Evolutionary conservation across 306 rosid species (phyloP).

Genomic region (Chamaecrista fasciculata): DNA sequence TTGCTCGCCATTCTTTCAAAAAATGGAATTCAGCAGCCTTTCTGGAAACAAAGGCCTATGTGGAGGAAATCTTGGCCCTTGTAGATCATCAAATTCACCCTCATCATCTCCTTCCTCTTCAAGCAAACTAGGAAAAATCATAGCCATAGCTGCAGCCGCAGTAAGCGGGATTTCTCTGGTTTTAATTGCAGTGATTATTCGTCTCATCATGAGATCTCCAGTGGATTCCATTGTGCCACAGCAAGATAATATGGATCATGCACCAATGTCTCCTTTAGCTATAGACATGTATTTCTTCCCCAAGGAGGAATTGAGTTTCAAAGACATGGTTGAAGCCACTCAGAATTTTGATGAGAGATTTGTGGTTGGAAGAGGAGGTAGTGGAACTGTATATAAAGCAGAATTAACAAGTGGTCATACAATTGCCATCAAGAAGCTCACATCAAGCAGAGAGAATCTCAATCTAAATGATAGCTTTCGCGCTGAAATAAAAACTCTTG

Average conservation of each 20-base stretch:
- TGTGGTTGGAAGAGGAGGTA: conserved; percentile 67
- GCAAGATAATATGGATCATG: conserved; percentile 42
- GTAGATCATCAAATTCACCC: conserved; percentile 35
- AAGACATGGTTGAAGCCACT: conserved; percentile 72
- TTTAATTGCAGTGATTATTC: conserved; percentile 50
- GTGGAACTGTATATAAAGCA: conserved; percentile 75
- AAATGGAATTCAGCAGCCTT: conserved; percentile 50
- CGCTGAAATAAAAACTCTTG: conserved; percentile 70
- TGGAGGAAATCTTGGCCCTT: conserved; percentile 55
- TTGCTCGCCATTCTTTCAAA: conserved; percentile 47
- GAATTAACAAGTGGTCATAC: conserved; percentile 45
- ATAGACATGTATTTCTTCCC: conserved; percentile 57
- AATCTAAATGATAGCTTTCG: conserved; percentile 52
- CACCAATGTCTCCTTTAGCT: conserved; percentile 33
- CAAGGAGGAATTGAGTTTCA: conserved; percentile 59
- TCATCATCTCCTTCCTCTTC: conserved; percentile 30
- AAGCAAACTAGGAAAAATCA: conserved; percentile 44
- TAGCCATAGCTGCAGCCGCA: conserved; percentile 48
- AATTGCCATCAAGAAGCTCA: conserved; percentile 66
- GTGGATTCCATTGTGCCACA: conserved; percentile 33
- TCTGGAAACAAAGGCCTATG: conserved; percentile 63
- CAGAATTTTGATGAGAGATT: conserved; percentile 55
- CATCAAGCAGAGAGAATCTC: conserved; percentile 53
- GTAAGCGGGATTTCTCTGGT: conserved; percentile 66
- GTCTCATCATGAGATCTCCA: conserved; percentile 53